A percentile compares a stretch with the other conserved stretches of the same genome.
These are phyloP conservation scores for Linum tenue DNA, from an alignment of 345 rosid species.

Conservation along the genomic window DNA sequence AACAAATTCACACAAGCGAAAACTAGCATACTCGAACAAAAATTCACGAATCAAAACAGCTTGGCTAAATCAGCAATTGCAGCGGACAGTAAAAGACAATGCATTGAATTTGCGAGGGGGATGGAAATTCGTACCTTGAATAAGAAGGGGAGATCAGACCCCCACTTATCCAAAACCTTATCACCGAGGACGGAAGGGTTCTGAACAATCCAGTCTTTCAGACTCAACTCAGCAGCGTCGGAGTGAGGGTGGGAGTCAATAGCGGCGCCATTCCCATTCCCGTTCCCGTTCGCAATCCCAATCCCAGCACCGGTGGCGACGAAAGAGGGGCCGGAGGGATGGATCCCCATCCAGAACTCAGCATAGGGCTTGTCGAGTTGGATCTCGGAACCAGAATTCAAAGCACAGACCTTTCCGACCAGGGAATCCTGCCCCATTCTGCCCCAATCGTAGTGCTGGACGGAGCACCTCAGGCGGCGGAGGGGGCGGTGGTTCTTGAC, in stretches of 20 bases:
- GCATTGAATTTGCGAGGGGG: background rate
- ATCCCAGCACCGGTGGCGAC: conserved; percentile 22
- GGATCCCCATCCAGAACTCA: conserved; percentile 84
- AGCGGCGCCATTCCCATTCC: conserved; percentile 26
- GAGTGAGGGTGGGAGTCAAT: conserved; percentile 5
- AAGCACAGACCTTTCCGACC: conserved; percentile 52
- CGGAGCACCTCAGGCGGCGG: conserved; percentile 53
- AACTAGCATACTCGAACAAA: too few relatives aligned
- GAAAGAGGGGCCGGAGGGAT: conserved; percentile 77
- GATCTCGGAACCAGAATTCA: conserved; percentile 42
- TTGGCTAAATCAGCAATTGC: background rate
- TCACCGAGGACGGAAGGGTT: conserved; percentile 71
- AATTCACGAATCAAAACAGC: background rate
- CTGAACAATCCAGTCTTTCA: conserved; percentile 63
- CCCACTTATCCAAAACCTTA: conserved; percentile 73
- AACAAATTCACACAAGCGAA: too few relatives aligned
- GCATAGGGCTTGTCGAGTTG: conserved; percentile 54
- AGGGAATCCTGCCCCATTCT: conserved; percentile 49
- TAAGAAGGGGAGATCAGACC: conserved; percentile 91
- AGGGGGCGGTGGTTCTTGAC: conserved; percentile 10
- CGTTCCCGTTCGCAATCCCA: conserved; percentile 23
- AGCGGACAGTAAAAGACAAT: too few relatives aligned
- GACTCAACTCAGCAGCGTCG: conserved; percentile 9
- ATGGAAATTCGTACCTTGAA: conserved; percentile 54
- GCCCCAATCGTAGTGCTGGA: conserved; percentile 90